These are phyloP conservation scores for Fonsecaea erecta DNA, from an alignment of 2,329 filamentous ascomycete species.

Conservation along the genomic window DNA sequence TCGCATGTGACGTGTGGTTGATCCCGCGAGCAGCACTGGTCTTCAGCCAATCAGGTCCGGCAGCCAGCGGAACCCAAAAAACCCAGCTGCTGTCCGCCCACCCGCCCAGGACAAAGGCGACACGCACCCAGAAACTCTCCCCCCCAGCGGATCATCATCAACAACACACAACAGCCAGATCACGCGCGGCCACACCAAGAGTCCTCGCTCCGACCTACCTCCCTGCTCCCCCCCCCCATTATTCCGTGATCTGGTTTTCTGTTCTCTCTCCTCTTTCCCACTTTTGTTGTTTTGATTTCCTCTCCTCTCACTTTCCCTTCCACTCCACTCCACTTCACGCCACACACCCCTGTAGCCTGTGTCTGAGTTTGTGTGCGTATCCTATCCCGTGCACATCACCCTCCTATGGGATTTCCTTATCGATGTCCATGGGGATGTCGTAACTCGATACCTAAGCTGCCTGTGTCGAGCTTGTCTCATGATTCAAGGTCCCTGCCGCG, in stretches of 20 bases:
- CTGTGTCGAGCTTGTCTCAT: neutral
- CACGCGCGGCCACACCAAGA: slow-evolving; percentile 24
- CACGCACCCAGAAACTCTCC: neutral
- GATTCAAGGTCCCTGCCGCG: too few relatives aligned
- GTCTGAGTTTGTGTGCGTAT: neutral
- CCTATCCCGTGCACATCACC: neutral
- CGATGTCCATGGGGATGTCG: neutral
- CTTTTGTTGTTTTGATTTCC: neutral
- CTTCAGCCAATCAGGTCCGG: slow-evolving; percentile 28
- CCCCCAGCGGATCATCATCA: neutral
- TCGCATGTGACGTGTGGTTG: slow-evolving; percentile 34
- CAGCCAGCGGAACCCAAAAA: slow-evolving; percentile 6
- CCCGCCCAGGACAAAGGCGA: neutral
- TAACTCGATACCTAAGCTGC: too few relatives aligned
- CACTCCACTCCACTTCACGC: slow-evolving; percentile 12
- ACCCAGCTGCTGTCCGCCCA: neutral
- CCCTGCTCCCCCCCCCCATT: neutral
- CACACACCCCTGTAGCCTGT: neutral
- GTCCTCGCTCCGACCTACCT: neutral
- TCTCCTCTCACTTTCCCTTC: slow-evolving; percentile 27
- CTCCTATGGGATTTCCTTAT: neutral
- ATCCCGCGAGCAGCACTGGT: slow-evolving; percentile 23
- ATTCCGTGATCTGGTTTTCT: neutral
- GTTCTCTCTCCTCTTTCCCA: slow-evolving; percentile 14
- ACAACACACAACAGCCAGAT: slow-evolving; percentile 10